A percentile compares a stretch with the other conserved stretches of the same genome.
These are phyloP conservation scores for Paecilomyces fulvus DNA, from an alignment of 2,329 filamentous ascomycete species.

Conservation along the genomic window DNA sequence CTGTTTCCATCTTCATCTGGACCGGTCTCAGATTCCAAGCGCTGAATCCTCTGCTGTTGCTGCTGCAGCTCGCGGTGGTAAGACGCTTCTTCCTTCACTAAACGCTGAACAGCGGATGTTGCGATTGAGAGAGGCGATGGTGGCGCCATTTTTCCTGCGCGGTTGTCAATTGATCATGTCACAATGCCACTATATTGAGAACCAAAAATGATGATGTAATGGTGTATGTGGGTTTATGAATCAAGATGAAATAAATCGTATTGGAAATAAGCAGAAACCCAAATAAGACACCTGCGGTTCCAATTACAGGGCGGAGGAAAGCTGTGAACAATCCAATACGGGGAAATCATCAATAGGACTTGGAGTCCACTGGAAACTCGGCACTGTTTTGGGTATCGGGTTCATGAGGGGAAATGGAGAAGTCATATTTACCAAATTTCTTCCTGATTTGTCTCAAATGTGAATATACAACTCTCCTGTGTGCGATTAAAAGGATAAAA, in stretches of 20 bases:
- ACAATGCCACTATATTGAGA: conserved; percentile 5
- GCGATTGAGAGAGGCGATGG: conserved; percentile 70
- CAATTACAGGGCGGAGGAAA: background rate
- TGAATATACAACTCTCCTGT: background rate
- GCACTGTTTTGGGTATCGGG: background rate
- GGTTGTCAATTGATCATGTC: conserved; percentile 1
- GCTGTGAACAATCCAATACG: background rate
- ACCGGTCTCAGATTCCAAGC: conserved; percentile 56
- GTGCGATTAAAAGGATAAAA: background rate
- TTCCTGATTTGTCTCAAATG: background rate
- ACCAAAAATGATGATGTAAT: background rate
- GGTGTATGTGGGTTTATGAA: background rate
- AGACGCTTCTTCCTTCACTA: conserved; percentile 83
- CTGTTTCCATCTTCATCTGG: conserved; percentile 70
- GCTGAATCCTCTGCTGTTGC: conserved; percentile 63
- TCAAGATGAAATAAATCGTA: background rate
- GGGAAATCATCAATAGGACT: background rate
- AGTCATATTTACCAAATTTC: background rate
- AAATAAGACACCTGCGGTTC: background rate
- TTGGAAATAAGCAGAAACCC: background rate
- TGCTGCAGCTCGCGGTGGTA: conserved; percentile 79
- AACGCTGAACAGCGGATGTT: conserved; percentile 68
- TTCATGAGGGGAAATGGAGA: background rate
- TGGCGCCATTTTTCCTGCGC: conserved; percentile 56
- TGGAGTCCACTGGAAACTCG: background rate